A percentile compares a stretch with the other conserved stretches of the same genome.
Conservation (phyloP, 1,284 basidiomycete genomes). For the Trichosporon sp. region DNA sequence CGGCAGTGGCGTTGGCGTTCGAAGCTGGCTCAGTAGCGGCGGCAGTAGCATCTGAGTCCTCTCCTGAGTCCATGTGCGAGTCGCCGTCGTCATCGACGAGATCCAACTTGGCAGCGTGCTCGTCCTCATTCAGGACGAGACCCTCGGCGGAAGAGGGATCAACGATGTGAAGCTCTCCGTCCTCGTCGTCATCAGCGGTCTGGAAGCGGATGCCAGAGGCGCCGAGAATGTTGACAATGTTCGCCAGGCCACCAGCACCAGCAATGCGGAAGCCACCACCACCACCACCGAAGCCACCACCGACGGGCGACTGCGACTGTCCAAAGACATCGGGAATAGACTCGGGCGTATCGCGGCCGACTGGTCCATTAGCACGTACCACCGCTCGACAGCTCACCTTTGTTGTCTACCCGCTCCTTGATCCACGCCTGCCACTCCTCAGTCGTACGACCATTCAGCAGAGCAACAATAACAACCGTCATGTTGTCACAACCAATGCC, state of each 20-base stretch:
- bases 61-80: slow-evolving; percentile 57
- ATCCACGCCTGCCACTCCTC: slow-evolving; percentile 95
- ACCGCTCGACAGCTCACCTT: slow-evolving; percentile 58
- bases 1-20: slow-evolving; percentile 15
- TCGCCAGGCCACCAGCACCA: slow-evolving; percentile 43
- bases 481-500: slow-evolving; percentile 99
- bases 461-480: slow-evolving; percentile 87
- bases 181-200: slow-evolving; percentile 37
- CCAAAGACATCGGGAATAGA: slow-evolving; percentile 49
- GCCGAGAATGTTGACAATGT: slow-evolving; percentile 46
- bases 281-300: slow-evolving; percentile 19
- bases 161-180: slow-evolving; percentile 31
- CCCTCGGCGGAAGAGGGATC: slow-evolving; percentile 11
- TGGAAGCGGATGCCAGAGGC: slow-evolving; percentile 43
- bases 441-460: slow-evolving; percentile 79
- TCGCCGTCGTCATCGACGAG: slow-evolving; percentile 53
- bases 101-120: slow-evolving; percentile 18
- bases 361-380: slow-evolving; percentile 26
- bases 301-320: slow-evolving; percentile 21
- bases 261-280: slow-evolving; percentile 40
- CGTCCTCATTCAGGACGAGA: slow-evolving; percentile 12
- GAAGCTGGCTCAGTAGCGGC: slow-evolving; percentile 15
- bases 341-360: slow-evolving; percentile 57
- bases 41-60: slow-evolving; percentile 59
- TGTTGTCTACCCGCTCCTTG: slow-evolving; percentile 71